phyloP scores from a whole-genome alignment of 495 filamentous ascomycete species.

The Letharia columbiana region DNA sequence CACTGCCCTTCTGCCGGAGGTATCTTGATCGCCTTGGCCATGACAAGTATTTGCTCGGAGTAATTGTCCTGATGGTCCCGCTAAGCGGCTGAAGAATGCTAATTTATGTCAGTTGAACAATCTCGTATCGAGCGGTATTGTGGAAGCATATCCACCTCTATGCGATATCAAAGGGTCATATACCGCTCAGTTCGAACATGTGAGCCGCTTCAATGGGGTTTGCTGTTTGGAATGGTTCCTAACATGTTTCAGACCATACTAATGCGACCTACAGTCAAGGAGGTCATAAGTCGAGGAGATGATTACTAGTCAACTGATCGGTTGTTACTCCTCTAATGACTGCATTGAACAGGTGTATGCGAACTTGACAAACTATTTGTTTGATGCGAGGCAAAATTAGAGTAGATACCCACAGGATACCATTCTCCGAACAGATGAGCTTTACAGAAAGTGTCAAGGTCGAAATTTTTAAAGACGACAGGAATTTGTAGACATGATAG shows the following conservation, averaged over 20 bases:
- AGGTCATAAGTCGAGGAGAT: conserved; percentile 43
- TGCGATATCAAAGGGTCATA: conserved; percentile 49
- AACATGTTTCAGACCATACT: conserved; percentile 36
- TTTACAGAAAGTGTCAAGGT: neutral
- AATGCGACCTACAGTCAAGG: conserved; percentile 39
- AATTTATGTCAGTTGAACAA: conserved; percentile 38
- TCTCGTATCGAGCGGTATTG: conserved; percentile 44
- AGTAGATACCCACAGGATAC: neutral
- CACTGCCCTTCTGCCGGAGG: conserved; percentile 52
- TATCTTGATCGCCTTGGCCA: conserved; percentile 57
- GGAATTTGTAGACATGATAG: too few species aligned
- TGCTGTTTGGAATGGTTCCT: conserved; percentile 12
- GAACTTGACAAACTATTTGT: neutral
- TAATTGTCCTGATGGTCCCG: conserved; percentile 25
- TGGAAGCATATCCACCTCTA: conserved; percentile 46
- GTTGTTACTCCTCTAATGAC: neutral
- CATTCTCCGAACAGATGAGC: neutral
- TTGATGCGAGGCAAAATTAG: neutral
- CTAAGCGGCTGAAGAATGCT: neutral
- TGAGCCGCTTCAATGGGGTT: conserved; percentile 27
- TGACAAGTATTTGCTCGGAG: conserved; percentile 51
- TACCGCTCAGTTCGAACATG: conserved; percentile 55
- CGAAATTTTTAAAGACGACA: neutral
- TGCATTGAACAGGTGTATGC: neutral
- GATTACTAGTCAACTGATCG: conserved; percentile 32